Evolutionary conservation across 2,329 filamentous ascomycete species (phyloP), one percentile per base, ranked within the genome.

Genomic region (Xylogone sp.): DNA sequence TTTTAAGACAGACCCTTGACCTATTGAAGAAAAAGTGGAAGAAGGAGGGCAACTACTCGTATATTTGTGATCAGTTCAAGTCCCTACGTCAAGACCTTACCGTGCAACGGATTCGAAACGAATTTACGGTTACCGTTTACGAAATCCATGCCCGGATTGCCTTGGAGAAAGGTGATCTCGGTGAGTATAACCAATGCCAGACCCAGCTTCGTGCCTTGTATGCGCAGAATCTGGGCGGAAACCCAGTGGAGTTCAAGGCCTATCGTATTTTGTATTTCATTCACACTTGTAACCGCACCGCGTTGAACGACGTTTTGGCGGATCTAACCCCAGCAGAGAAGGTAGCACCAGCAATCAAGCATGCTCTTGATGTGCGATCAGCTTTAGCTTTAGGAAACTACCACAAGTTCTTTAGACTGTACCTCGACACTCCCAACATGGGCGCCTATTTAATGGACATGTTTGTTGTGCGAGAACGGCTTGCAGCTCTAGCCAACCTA

Each of bases 101-200:
- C 39, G 94, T 99, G 50, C 94, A 99, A 72, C 93, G 90, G 66
- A 91, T 99, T 74, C 92, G 90, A 74, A 96, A 91, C 71, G 89
- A 95, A 49, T 97, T 99, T 68, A 97, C 94, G 21, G 92, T 97
- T 58, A 87, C 82, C 56, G 94, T 97, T 45, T 99, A 99, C 72
- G 94, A 99, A 75, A 95, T 93, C 56, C 94, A 99, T 74, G 94
- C 93, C 58, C 87, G 94, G 55, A 97, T 99, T 73, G 94, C 94
- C 61, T 79, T 99, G 72, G 93, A 99, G 74, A 97, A 95, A 81
- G 91, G 89, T 74, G 94, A 99, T 78, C 83, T 97, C 77, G 93
- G 94, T 99, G 94, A 99, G 94, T 99, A 99, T 94, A 99, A 99
- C 78, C 94, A 99, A 81, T 99, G 94, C 74, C 94, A 99, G 78